Conservation (phyloP, 495 filamentous ascomycete genomes). For the Lichenothelia convexa region DNA sequence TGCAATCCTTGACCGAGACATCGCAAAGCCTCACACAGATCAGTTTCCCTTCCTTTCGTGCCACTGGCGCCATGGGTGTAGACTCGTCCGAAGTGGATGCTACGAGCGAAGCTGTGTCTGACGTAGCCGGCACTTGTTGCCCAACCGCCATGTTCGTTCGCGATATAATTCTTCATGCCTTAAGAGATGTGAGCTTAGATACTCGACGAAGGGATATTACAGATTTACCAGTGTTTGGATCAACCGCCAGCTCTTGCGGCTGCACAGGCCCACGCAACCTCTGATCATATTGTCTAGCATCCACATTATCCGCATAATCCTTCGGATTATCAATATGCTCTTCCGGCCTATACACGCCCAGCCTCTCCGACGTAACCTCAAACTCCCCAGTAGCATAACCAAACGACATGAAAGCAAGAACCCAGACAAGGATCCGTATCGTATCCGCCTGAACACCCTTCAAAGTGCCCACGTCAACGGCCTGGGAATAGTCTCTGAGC, state of each 20-base stretch:
- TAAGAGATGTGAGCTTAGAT: not conserved
- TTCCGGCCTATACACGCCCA: constrained; percentile 86
- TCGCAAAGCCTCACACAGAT: constrained; percentile 77
- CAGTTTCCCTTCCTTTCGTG: constrained; percentile 53
- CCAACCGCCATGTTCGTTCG: constrained; percentile 70
- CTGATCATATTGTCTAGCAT: constrained; percentile 71
- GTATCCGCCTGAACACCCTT: constrained; percentile 79
- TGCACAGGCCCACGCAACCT: constrained; percentile 62
- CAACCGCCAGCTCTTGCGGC: constrained; percentile 62
- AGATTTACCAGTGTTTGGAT: constrained; percentile 42
- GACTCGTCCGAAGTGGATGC: constrained; percentile 75
- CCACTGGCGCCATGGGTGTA: constrained; percentile 60
- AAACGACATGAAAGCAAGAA: constrained; percentile 79
- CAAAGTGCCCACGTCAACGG: constrained; percentile 78
- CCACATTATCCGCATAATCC: constrained; percentile 74
- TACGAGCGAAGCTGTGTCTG: constrained; percentile 61
- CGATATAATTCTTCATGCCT: constrained; percentile 97
- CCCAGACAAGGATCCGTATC: constrained; percentile 78
- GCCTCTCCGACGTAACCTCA: constrained; percentile 78
- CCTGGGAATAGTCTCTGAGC: constrained; percentile 49
- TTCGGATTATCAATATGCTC: constrained; percentile 90
- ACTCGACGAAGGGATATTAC: not conserved
- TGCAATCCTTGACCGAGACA: constrained; percentile 83
- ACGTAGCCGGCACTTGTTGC: constrained; percentile 84
- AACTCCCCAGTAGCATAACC: constrained; percentile 96